Conservation (phyloP, 2,329 filamentous ascomycete species). For the Curvularia verruculosa region DNA sequence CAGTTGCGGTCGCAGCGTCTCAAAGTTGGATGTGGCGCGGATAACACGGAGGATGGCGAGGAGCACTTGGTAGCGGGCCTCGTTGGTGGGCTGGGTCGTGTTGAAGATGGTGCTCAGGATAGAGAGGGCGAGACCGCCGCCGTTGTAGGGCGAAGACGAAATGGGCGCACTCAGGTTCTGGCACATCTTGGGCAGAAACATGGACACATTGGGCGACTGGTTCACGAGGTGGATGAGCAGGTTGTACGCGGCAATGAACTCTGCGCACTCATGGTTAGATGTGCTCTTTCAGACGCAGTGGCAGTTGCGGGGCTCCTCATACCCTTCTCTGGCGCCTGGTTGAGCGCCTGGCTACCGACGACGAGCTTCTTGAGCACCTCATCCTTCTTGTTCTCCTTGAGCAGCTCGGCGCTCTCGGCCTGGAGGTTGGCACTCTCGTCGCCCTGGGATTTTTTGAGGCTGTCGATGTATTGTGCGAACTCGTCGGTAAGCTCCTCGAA, state of each 20-base stretch:
- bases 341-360: constrained; percentile 75
- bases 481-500: constrained; percentile 94
- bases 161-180: constrained; percentile 84
- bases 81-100: constrained; percentile 73
- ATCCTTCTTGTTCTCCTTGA: constrained; percentile 73
- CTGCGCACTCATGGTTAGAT: constrained; percentile 54
- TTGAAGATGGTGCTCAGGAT: constrained; percentile 97
- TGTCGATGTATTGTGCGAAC: constrained; percentile 91
- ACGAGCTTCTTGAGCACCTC: constrained; percentile 90
- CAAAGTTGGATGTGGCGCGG: constrained; percentile 71
- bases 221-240: constrained; percentile 91
- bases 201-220: constrained; percentile 82
- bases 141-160: constrained; percentile 82
- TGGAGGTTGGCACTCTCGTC: constrained; percentile 61
- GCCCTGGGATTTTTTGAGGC: constrained; percentile 69
- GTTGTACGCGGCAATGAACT: constrained; percentile 96
- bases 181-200: constrained; percentile 87
- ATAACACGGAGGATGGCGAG: constrained; percentile 86
- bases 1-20: constrained; percentile 81
- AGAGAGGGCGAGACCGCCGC: constrained; percentile 82
- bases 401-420: constrained; percentile 71
- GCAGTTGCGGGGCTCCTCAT: constrained; percentile 17
- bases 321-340: constrained; percentile 87
- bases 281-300: constrained; percentile 8
- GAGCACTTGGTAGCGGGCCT: constrained; percentile 88